Conservation (phyloP, 805 yeast genomes). For the Suhomyces sp. region DNA sequence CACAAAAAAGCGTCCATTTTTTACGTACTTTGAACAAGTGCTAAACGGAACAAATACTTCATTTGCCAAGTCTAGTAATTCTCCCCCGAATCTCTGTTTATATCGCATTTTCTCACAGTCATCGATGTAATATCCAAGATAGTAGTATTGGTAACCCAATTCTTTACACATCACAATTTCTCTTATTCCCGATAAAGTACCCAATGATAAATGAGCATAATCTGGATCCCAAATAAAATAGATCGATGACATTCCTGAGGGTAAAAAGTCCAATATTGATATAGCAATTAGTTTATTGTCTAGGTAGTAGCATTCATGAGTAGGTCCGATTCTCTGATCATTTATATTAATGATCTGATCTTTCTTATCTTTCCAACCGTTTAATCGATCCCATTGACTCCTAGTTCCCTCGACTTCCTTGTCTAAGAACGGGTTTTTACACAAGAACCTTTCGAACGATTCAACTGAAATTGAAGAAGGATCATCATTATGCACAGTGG, state of each 20-base stretch:
- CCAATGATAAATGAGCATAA: conserved; percentile 63
- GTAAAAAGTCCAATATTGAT: conserved; percentile 74
- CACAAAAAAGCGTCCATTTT: conserved; percentile 31
- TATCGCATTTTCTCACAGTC: conserved; percentile 83
- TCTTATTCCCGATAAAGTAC: conserved; percentile 71
- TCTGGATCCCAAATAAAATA: conserved; percentile 90
- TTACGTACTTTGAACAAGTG: conserved; percentile 22
- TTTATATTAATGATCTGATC: neutral
- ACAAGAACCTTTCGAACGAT: conserved; percentile 64
- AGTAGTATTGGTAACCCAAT: conserved; percentile 54
- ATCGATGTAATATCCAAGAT: conserved; percentile 76
- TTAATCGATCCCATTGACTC: conserved; percentile 39
- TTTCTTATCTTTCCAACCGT: conserved; percentile 35
- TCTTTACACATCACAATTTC: conserved; percentile 58
- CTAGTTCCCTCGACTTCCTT: conserved; percentile 20
- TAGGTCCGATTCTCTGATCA: conserved; percentile 50
- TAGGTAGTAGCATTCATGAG: conserved; percentile 75
- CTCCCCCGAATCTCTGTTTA: conserved; percentile 76
- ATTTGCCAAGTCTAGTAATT: conserved; percentile 55
- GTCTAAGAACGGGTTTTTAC: conserved; percentile 58
- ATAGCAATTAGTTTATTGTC: conserved; percentile 66
- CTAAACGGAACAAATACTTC: conserved; percentile 42
- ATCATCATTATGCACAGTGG: conserved; percentile 61
- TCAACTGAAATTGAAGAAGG: conserved; percentile 41
- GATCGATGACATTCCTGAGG: conserved; percentile 74